Percentiles rank a stretch among this genome's conserved stretches.
These are phyloP conservation scores for Eurotiales sp. DNA, from an alignment of 2,329 filamentous ascomycete species.

Conservation along the genomic window DNA sequence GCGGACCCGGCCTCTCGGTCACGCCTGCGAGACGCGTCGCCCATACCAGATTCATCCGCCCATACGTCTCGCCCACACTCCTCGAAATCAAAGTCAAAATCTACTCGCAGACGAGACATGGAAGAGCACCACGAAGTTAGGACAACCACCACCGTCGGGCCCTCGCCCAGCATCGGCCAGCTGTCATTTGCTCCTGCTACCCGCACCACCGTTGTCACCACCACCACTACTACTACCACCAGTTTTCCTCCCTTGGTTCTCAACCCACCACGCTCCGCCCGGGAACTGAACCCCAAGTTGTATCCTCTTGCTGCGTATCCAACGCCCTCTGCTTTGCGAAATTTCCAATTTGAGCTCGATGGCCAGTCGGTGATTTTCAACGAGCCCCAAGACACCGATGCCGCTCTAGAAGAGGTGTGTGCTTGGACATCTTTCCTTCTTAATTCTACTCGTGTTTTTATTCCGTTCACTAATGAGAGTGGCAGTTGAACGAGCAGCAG, in stretches of 20 bases:
- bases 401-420: constrained; percentile 53
- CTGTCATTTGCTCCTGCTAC: constrained; percentile 62
- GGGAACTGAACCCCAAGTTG: constrained; percentile 76
- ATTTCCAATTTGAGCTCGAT: constrained; percentile 70
- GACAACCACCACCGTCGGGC: constrained; percentile 19
- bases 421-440: neutral
- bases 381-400: constrained; percentile 56
- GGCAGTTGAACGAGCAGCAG: constrained; percentile 44
- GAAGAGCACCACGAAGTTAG: constrained; percentile 24
- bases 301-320: constrained; percentile 83
- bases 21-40: constrained; percentile 17
- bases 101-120: constrained; percentile 24
- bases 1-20: constrained; percentile 13
- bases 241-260: constrained; percentile 79
- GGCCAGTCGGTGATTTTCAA: constrained; percentile 59
- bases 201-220: constrained; percentile 70
- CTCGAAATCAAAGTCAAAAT: too few relatives aligned
- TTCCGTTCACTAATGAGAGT: constrained; percentile 1
- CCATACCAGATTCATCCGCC: constrained; percentile 6
- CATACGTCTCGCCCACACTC: constrained; percentile 9
- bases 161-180: constrained; percentile 51
- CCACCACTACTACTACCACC: constrained; percentile 83
- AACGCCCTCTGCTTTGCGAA: constrained; percentile 73
- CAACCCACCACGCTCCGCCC: constrained; percentile 65
- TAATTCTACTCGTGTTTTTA: neutral